A percentile compares a stretch with the other conserved stretches of the same genome.
These are phyloP conservation scores for Flaveria ramosissima DNA, from an alignment of 129 eudicot genomes.

Conservation along the genomic window DNA sequence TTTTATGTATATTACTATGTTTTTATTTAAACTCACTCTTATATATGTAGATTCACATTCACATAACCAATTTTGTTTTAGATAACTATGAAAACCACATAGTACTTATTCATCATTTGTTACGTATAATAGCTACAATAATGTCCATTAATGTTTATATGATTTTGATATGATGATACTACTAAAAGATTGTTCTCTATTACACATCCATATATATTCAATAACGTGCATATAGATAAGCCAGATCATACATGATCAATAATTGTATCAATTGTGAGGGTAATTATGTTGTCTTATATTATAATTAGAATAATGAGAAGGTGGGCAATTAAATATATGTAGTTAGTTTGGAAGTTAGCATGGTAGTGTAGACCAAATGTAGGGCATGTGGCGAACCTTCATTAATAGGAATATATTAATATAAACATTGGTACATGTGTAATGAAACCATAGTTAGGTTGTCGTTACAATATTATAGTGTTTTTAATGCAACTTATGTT, in stretches of 20 bases:
- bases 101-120: no score
- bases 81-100: no score
- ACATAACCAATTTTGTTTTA: no score
- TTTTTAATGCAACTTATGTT: background rate
- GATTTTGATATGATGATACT: background rate
- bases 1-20: no score
- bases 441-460: constrained; percentile 31
- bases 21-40: no score
- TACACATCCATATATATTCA: no score
- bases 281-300: constrained; percentile 24
- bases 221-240: background rate
- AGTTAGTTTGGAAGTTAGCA: constrained; percentile 39
- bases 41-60: no score
- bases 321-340: constrained; percentile 21
- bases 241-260: constrained; percentile 26
- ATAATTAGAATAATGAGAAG: constrained; percentile 12
- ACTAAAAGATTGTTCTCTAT: background rate
- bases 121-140: no score
- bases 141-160: no score
- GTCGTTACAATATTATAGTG: constrained; percentile 18
- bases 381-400: constrained; percentile 42
- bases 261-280: constrained; percentile 22
- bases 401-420: constrained; percentile 16
- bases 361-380: constrained; percentile 39
- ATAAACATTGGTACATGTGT: constrained; percentile 19